A percentile compares a stretch with the other conserved stretches of the same genome.
Conservation (phyloP, 768 basidiomycete genomes). For the Agaricus blazei region DNA sequence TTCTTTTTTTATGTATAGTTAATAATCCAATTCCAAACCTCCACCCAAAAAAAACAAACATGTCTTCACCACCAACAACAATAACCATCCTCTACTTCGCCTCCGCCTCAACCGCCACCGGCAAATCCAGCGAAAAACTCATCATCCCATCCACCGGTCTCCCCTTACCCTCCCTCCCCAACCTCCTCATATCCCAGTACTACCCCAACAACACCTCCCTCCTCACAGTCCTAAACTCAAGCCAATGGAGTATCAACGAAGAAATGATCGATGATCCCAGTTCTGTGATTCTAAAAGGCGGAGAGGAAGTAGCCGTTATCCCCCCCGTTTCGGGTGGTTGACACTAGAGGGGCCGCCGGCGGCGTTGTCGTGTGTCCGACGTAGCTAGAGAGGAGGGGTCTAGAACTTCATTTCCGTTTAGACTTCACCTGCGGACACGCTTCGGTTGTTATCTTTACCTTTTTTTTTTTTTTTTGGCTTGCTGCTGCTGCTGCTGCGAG, state of each 20-base stretch:
- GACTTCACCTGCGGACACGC: too few species aligned
- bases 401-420: too few species aligned
- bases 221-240: constrained; percentile 47
- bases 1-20: not conserved
- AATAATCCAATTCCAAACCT: not conserved
- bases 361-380: too few species aligned
- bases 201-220: constrained; percentile 48
- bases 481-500: not conserved
- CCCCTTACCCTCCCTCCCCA: constrained; percentile 44
- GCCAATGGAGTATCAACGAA: constrained; percentile 76
- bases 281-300: constrained; percentile 48
- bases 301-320: constrained; percentile 77
- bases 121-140: constrained; percentile 49
- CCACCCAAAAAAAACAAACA: not conserved
- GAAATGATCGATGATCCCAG: constrained; percentile 69
- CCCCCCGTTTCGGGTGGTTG: constrained; percentile 80
- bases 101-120: constrained; percentile 67
- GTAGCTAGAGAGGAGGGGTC: not conserved
- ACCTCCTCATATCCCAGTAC: constrained; percentile 41
- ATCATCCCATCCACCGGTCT: constrained; percentile 41
- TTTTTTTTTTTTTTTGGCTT: too few species aligned
- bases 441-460: too few species aligned
- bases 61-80: constrained; percentile 18
- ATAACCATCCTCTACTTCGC: constrained; percentile 54
- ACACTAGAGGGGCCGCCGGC: not conserved